Conservation (phyloP, 1,139 yeast genomes). For the Saccharomyces hybrid region DNA sequence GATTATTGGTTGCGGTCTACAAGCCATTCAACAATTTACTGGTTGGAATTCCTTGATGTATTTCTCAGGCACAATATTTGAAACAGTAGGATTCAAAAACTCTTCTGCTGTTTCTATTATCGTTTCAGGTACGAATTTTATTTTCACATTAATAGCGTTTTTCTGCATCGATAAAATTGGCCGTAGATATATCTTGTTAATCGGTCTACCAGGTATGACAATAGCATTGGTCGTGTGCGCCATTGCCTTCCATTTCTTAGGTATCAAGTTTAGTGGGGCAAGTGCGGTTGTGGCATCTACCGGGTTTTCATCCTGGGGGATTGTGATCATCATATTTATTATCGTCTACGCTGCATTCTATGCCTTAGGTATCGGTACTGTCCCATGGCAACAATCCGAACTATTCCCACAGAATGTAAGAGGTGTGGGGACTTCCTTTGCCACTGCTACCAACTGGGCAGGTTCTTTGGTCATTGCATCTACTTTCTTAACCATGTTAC, state of each 20-base stretch:
- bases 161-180: constrained; percentile 80
- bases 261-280: constrained; percentile 46
- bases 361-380: constrained; percentile 91
- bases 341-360: constrained; percentile 80
- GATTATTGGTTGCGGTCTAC: constrained; percentile 82
- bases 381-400: constrained; percentile 98
- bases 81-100: constrained; percentile 77
- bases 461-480: constrained; percentile 88
- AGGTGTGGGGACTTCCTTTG: constrained; percentile 83
- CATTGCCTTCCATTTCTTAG: constrained; percentile 78
- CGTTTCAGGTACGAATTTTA: constrained; percentile 85
- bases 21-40: constrained; percentile 91
- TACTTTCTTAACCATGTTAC: constrained; percentile 88
- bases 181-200: constrained; percentile 66
- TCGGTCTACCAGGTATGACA: constrained; percentile 76
- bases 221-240: constrained; percentile 70
- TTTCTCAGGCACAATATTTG: constrained; percentile 82
- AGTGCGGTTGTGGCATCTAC: constrained; percentile 36
- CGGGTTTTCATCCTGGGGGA: constrained; percentile 75
- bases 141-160: constrained; percentile 76
- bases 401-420: constrained; percentile 87
- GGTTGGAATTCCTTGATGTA: constrained; percentile 95
- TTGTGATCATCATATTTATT: constrained; percentile 76
- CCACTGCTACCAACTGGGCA: constrained; percentile 94
- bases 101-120: constrained; percentile 90